Conservation (phyloP, 495 filamentous ascomycete species). For the Penicillium cataractarum region DNA sequence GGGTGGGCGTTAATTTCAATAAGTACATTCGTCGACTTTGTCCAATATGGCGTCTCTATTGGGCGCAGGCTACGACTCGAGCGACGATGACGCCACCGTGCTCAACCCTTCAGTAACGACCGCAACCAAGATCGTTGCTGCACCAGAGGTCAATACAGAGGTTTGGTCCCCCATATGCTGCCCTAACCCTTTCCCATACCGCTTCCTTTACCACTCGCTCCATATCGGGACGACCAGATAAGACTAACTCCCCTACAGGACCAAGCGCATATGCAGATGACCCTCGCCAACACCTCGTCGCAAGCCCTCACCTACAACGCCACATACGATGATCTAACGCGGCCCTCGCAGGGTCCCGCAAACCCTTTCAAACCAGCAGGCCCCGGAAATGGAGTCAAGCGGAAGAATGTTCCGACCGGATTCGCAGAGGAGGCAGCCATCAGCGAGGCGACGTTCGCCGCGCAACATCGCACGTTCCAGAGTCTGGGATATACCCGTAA, state of each 20-base stretch:
- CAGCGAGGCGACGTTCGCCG: slow-evolving; percentile 84
- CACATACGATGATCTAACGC: slow-evolving; percentile 71
- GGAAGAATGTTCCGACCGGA: slow-evolving; percentile 91
- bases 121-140: slow-evolving; percentile 52
- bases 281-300: slow-evolving; percentile 57
- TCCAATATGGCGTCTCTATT: slow-evolving; percentile 52
- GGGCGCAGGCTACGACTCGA: slow-evolving; percentile 56
- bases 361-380: slow-evolving; percentile 77
- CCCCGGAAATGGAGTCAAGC: slow-evolving; percentile 62
- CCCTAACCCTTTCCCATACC: background rate
- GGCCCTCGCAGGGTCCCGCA: slow-evolving; percentile 69
- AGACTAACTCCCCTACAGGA: slow-evolving; percentile 52
- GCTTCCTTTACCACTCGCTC: background rate
- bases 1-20: slow-evolving; percentile 9
- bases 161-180: slow-evolving; percentile 54
- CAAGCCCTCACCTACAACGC: slow-evolving; percentile 61
- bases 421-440: slow-evolving; percentile 85
- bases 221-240: slow-evolving; percentile 19
- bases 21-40: background rate
- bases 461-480: slow-evolving; percentile 78
- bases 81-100: slow-evolving; percentile 49
- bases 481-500: slow-evolving; percentile 63
- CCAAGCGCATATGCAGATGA: slow-evolving; percentile 59
- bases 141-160: slow-evolving; percentile 65
- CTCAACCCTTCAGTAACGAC: slow-evolving; percentile 32